A percentile compares a stretch with the other conserved stretches of the same genome.
Conservation (phyloP, 345 rosid genomes). For the Arabidopsis suecica region DNA sequence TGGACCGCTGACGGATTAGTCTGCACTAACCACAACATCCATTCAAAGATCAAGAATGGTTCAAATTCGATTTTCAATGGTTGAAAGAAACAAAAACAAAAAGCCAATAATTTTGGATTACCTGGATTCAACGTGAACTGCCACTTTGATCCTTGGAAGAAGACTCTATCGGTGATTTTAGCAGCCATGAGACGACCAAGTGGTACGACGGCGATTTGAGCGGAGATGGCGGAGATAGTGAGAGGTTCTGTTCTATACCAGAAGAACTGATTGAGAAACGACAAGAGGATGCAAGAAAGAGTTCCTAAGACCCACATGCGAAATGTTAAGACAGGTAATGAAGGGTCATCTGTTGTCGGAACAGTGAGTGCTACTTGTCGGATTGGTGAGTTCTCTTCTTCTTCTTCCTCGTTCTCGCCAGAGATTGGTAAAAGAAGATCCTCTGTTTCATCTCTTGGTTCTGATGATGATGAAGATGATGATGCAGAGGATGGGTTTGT, state of each 20-base stretch:
- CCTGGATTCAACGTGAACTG: constrained; percentile 85
- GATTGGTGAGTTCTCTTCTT: constrained; percentile 80
- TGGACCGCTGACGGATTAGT: no score
- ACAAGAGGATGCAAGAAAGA: constrained; percentile 69
- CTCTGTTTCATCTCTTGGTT: constrained; percentile 39
- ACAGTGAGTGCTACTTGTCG: constrained; percentile 92
- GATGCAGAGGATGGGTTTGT: constrained; percentile 22
- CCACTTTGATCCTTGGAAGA: constrained; percentile 68
- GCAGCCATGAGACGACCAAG: constrained; percentile 93
- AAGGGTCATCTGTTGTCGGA: constrained; percentile 79
- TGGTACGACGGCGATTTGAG: constrained; percentile 94
- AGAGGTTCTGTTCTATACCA: constrained; percentile 96
- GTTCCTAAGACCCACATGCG: constrained; percentile 95
- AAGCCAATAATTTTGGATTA: background rate
- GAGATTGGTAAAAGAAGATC: constrained; percentile 33
- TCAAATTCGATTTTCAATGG: background rate
- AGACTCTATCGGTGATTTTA: constrained; percentile 66
- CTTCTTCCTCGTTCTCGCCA: background rate
- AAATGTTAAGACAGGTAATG: constrained; percentile 87
- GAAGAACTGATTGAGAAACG: constrained; percentile 94
- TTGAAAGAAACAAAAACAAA: background rate
- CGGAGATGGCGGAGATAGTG: constrained; percentile 92
- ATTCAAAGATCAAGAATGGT: background rate
- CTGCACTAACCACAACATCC: no score
- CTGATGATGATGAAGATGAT: constrained; percentile 44